These are phyloP conservation scores for Mycena sp. DNA, from an alignment of 1,284 basidiomycete genomes.

Conservation along the genomic window DNA sequence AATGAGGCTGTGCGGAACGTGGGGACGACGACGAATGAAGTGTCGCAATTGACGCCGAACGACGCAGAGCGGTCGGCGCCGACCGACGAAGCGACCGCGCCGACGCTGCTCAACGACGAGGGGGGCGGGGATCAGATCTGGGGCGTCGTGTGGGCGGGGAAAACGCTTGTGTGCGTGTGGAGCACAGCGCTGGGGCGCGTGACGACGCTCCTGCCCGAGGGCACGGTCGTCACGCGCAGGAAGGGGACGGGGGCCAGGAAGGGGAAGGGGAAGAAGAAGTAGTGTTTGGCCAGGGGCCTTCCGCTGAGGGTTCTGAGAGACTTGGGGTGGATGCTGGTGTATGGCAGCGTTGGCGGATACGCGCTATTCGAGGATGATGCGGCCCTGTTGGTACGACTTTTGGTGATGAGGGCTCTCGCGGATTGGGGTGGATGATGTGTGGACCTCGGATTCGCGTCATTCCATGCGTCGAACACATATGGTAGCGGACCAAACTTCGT, in stretches of 20 bases:
- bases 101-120: conserved; percentile 22
- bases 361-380: too few relatives aligned
- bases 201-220: conserved; percentile 27
- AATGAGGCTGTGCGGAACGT: conserved; percentile 16
- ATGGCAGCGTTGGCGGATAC: too few relatives aligned
- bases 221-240: conserved; percentile 23
- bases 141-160: conserved; percentile 18
- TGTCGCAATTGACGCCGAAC: neutral
- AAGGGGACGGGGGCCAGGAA: conserved; percentile 17
- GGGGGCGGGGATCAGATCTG: conserved; percentile 29
- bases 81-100: neutral
- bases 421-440: too few relatives aligned
- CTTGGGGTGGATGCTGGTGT: too few relatives aligned
- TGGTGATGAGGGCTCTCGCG: too few relatives aligned
- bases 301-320: too few relatives aligned
- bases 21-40: neutral
- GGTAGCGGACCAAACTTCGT: too few relatives aligned
- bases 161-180: conserved; percentile 28
- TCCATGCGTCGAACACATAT: too few relatives aligned
- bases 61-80: neutral
- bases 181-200: conserved; percentile 13
- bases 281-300: too few relatives aligned
- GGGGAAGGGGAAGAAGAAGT: conserved; percentile 10
- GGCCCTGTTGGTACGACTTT: too few relatives aligned
- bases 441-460: too few relatives aligned